These are phyloP conservation scores for Pseudozyma flocculosa DNA, from an alignment of 1,284 basidiomycete genomes.

Conservation along the genomic window DNA sequence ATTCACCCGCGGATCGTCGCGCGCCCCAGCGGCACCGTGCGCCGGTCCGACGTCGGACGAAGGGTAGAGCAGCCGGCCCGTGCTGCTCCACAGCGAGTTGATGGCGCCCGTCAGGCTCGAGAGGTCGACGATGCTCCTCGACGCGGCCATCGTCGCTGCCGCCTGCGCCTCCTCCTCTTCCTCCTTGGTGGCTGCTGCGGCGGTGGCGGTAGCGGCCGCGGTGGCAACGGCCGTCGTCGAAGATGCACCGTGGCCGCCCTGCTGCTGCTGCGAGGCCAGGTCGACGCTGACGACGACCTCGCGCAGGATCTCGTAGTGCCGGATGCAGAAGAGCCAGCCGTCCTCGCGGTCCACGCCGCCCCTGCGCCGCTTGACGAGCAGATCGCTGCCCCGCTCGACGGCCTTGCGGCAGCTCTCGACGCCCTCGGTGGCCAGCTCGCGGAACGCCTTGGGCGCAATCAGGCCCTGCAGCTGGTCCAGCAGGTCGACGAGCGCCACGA, in stretches of 20 bases:
- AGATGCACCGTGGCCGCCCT: too few species aligned
- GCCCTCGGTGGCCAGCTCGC: conserved; percentile 10
- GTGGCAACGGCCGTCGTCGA: neutral
- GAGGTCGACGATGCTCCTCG: conserved; percentile 17
- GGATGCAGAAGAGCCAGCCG: conserved; percentile 21
- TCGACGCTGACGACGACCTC: conserved; percentile 28
- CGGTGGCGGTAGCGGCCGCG: neutral
- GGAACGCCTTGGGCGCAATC: conserved; percentile 11
- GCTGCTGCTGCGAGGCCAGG: conserved; percentile 9
- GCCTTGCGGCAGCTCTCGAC: conserved; percentile 16
- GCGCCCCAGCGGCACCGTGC: too few species aligned
- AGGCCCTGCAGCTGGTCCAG: conserved; percentile 26
- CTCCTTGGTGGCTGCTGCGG: too few species aligned
- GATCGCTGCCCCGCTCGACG: conserved; percentile 9
- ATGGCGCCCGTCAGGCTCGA: conserved; percentile 25
- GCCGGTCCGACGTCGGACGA: too few species aligned
- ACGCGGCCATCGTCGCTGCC: too few species aligned
- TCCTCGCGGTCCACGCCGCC: conserved; percentile 15
- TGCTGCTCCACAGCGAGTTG: conserved; percentile 37
- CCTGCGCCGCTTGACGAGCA: conserved; percentile 10
- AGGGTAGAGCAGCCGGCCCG: conserved; percentile 24
- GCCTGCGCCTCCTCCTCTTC: too few species aligned
- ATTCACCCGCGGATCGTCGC: too few species aligned
- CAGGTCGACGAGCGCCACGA: conserved; percentile 17
- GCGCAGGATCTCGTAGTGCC: conserved; percentile 26